Percentiles rank a stretch among this genome's conserved stretches.
phyloP scores from a whole-genome alignment of 306 rosid species.

The Lupinus albus region DNA sequence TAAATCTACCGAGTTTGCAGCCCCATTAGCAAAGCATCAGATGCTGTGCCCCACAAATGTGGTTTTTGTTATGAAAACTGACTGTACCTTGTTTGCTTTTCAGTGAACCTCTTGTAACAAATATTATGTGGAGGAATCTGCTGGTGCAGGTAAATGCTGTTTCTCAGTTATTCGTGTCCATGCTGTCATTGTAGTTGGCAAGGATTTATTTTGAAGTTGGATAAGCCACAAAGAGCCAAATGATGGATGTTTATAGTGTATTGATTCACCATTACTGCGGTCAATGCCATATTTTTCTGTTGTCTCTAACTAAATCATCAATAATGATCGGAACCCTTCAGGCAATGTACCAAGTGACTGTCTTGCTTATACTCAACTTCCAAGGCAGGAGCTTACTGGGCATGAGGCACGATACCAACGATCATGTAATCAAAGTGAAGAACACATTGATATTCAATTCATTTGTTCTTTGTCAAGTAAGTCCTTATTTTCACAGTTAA shows the following conservation, averaged over 20 bases:
- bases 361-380: constrained; percentile 77
- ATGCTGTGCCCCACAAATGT: neutral
- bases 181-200: constrained; percentile 9
- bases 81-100: constrained; percentile 35
- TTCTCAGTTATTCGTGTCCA: constrained; percentile 28
- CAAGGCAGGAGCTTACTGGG: constrained; percentile 60
- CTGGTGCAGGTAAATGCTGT: constrained; percentile 67
- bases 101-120: constrained; percentile 92
- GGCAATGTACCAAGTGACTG: constrained; percentile 83
- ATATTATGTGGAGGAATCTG: constrained; percentile 95
- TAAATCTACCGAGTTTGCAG: constrained; percentile 27
- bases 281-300: constrained; percentile 11
- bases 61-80: constrained; percentile 18
- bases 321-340: constrained; percentile 42
- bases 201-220: constrained; percentile 8
- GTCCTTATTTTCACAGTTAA: constrained; percentile 33
- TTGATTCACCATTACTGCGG: neutral
- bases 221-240: constrained; percentile 5
- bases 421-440: constrained; percentile 63
- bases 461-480: constrained; percentile 93
- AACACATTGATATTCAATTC: constrained; percentile 90
- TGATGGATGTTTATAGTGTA: constrained; percentile 4
- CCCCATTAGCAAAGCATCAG: constrained; percentile 15
- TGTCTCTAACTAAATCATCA: constrained; percentile 11
- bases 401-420: constrained; percentile 35